These are phyloP conservation scores for Candida alai DNA, from an alignment of 805 yeast species.

Conservation along the genomic window DNA sequence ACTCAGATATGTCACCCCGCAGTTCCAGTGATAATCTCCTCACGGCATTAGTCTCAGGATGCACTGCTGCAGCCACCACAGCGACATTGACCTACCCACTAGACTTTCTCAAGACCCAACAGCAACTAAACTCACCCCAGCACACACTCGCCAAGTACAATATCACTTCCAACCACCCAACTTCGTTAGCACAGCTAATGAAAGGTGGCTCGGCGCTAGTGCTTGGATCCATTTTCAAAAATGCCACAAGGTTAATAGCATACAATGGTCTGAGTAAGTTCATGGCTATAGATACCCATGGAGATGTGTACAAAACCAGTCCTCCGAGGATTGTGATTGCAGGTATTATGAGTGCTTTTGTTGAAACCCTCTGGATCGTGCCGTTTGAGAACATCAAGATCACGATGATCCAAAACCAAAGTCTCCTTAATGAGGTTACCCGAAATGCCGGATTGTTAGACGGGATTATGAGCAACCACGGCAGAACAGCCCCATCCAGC, in stretches of 20 bases:
- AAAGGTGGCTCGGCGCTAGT: conserved; percentile 75
- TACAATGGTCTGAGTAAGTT: conserved; percentile 73
- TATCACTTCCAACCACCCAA: conserved; percentile 31
- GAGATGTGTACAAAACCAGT: conserved; percentile 52
- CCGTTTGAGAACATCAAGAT: conserved; percentile 89
- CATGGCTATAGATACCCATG: conserved; percentile 45
- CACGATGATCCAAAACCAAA: conserved; percentile 69
- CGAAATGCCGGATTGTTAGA: no score
- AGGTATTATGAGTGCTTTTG: conserved; percentile 76
- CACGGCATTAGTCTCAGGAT: conserved; percentile 58
- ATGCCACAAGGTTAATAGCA: conserved; percentile 66
- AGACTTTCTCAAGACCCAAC: conserved; percentile 63
- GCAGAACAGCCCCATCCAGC: conserved; percentile 21
- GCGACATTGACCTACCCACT: conserved; percentile 68
- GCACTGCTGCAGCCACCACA: conserved; percentile 59
- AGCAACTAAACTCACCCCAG: conserved; percentile 51
- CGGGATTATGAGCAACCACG: conserved; percentile 16
- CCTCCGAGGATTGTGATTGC: conserved; percentile 84
- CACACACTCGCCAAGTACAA: conserved; percentile 30
- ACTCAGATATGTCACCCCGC: no score
- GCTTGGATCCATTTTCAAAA: conserved; percentile 69
- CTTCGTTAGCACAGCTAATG: conserved; percentile 31
- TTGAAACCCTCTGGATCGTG: conserved; percentile 78
- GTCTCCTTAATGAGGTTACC: conserved; percentile 24
- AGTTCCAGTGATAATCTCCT: conserved; percentile 41